Conservation (phyloP, 1,139 yeast species). For the Lodderomyces orthopsilosis region DNA sequence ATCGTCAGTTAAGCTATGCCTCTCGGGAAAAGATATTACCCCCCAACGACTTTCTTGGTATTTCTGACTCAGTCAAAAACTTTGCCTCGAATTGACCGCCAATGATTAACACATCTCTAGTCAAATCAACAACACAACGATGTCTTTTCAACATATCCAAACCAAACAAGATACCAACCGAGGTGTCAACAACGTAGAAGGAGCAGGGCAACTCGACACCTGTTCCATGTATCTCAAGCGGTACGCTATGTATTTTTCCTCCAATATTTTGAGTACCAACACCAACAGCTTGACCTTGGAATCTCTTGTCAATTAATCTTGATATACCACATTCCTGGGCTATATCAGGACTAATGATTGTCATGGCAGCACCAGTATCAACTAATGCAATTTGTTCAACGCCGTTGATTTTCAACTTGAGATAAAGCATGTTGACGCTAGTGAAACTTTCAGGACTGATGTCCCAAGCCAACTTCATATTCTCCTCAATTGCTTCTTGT, state of each 20-base stretch:
- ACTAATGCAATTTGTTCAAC: constrained; percentile 85
- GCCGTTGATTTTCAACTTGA: constrained; percentile 75
- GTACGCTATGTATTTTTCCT: constrained; percentile 89
- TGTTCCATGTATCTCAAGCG: constrained; percentile 68
- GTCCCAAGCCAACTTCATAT: constrained; percentile 75
- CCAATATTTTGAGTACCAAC: constrained; percentile 79
- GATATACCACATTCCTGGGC: constrained; percentile 73
- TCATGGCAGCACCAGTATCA: constrained; percentile 93
- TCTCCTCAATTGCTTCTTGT: constrained; percentile 74
- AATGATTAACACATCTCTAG: constrained; percentile 61
- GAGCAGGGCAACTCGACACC: constrained; percentile 64
- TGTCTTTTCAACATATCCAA: constrained; percentile 85
- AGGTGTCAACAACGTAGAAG: constrained; percentile 75
- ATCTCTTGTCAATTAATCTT: constrained; percentile 77
- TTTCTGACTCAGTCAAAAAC: constrained; percentile 72
- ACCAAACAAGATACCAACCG: constrained; percentile 66
- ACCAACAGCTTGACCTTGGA: constrained; percentile 81
- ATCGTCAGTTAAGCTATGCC: too few relatives aligned
- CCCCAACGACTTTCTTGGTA: constrained; percentile 44
- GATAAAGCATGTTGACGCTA: constrained; percentile 77
- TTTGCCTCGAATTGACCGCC: constrained; percentile 67
- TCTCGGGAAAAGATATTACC: constrained; percentile 14
- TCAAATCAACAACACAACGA: constrained; percentile 77
- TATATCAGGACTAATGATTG: constrained; percentile 74
- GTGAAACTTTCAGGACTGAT: constrained; percentile 89